These are phyloP conservation scores for Candida silvicultrix DNA, from an alignment of 805 yeast genomes.

Conservation along the genomic window DNA sequence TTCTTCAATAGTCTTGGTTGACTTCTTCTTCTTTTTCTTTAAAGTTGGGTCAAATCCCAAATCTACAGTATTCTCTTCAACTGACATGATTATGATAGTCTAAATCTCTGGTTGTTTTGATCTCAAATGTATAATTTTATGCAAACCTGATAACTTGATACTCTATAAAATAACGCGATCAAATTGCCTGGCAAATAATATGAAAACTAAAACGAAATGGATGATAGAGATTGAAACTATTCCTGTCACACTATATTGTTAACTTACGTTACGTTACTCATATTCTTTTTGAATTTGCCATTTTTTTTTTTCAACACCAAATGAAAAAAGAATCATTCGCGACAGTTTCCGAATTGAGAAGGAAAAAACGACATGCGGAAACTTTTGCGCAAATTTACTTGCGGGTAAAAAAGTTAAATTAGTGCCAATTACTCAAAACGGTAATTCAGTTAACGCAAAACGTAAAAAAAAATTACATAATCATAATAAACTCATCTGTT, in stretches of 20 bases:
- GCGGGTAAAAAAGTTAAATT: neutral
- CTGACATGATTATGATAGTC: slow-evolving; percentile 3
- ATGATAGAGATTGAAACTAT: no score
- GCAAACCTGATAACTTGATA: neutral
- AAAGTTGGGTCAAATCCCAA: slow-evolving; percentile 63
- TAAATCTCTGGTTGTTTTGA: no score
- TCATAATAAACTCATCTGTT: no score
- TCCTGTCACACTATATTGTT: no score
- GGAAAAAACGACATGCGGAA: neutral
- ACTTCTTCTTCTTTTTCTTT: slow-evolving; percentile 75
- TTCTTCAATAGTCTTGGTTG: slow-evolving; percentile 36
- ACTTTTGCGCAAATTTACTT: neutral
- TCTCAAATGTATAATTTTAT: neutral
- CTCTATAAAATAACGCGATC: no score
- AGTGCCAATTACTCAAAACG: neutral
- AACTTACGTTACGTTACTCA: no score
- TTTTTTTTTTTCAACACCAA: neutral
- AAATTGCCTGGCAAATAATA: no score
- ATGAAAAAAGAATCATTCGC: neutral
- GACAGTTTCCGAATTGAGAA: no score
- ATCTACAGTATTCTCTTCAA: slow-evolving; percentile 13
- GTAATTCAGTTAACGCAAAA: neutral
- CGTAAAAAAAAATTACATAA: neutral
- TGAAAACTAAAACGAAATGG: no score
- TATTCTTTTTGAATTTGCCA: neutral